phyloP scores from a whole-genome alignment of 176 grass and related monocot species.

The Cymbopogon citratus region DNA sequence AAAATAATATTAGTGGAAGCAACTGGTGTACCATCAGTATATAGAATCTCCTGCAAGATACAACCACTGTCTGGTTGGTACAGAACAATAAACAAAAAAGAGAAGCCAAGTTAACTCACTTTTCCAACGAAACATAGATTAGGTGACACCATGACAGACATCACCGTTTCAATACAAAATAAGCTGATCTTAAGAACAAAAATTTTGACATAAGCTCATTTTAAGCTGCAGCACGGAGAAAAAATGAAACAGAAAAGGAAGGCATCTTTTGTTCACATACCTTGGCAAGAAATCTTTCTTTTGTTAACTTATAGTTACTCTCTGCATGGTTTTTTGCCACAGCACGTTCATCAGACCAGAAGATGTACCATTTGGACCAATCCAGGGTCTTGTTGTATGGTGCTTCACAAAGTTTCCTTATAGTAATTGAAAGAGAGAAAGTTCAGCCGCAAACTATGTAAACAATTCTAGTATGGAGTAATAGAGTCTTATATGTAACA shows the following conservation, averaged over 20 bases:
- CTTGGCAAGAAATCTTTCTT: constrained; percentile 88
- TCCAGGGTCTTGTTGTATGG: constrained; percentile 93
- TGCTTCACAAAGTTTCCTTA: constrained; percentile 90
- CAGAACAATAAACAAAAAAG: constrained; percentile 22
- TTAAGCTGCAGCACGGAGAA: not conserved
- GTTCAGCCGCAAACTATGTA: not conserved
- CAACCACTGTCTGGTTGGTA: constrained; percentile 9
- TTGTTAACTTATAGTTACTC: constrained; percentile 88
- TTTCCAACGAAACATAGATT: constrained; percentile 2
- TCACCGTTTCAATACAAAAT: not conserved
- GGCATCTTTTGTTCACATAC: constrained; percentile 38
- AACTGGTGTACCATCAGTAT: constrained; percentile 4
- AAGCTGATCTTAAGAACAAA: not conserved
- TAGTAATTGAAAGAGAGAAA: constrained; percentile 4
- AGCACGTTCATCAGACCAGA: constrained; percentile 93
- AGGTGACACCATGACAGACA: not conserved
- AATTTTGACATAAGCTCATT: not conserved
- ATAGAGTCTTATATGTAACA: not conserved
- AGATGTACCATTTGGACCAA: constrained; percentile 97
- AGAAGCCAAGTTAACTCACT: not conserved
- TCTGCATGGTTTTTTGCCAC: constrained; percentile 95
- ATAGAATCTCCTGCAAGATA: constrained; percentile 25
- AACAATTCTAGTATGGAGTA: not conserved
- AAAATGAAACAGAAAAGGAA: not conserved
- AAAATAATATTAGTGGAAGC: not conserved